These are phyloP conservation scores for Lichina pygmaea DNA, from an alignment of 495 filamentous ascomycete species.

Conservation along the genomic window DNA sequence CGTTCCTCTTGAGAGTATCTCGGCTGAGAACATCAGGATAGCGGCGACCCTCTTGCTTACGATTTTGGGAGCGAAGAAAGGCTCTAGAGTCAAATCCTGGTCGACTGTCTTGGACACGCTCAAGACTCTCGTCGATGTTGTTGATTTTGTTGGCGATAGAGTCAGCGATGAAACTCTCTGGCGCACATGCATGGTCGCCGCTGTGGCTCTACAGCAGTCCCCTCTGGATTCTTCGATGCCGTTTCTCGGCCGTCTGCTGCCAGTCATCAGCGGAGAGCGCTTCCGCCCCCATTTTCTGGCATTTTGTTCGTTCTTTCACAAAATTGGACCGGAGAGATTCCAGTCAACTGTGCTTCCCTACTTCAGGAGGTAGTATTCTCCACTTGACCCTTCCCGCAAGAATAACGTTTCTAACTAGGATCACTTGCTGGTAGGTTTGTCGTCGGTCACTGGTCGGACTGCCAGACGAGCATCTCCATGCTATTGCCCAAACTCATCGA, in stretches of 20 bases:
- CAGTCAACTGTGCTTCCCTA: conserved; percentile 46
- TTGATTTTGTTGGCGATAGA: no score
- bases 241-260: conserved; percentile 30
- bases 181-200: conserved; percentile 29
- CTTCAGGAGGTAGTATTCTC: conserved; percentile 36
- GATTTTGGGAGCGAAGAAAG: conserved; percentile 48
- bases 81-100: conserved; percentile 50
- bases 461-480: conserved; percentile 40
- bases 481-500: conserved; percentile 40
- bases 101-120: conserved; percentile 28
- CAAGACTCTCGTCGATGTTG: conserved; percentile 19
- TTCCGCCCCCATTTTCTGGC: conserved; percentile 44
- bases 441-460: conserved; percentile 37
- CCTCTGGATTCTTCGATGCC: conserved; percentile 59
- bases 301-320: conserved; percentile 57
- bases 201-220: conserved; percentile 45
- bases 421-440: conserved; percentile 29
- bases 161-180: conserved; percentile 18
- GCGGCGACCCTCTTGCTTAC: conserved; percentile 28
- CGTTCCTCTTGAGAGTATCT: neutral
- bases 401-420: neutral
- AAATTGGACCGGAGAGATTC: conserved; percentile 51
- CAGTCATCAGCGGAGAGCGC: conserved; percentile 30
- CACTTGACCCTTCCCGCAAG: neutral
- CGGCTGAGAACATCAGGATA: conserved; percentile 8